These are phyloP conservation scores for Colletotrichum sp. DNA, from an alignment of 2,329 filamentous ascomycete genomes.

Conservation along the genomic window DNA sequence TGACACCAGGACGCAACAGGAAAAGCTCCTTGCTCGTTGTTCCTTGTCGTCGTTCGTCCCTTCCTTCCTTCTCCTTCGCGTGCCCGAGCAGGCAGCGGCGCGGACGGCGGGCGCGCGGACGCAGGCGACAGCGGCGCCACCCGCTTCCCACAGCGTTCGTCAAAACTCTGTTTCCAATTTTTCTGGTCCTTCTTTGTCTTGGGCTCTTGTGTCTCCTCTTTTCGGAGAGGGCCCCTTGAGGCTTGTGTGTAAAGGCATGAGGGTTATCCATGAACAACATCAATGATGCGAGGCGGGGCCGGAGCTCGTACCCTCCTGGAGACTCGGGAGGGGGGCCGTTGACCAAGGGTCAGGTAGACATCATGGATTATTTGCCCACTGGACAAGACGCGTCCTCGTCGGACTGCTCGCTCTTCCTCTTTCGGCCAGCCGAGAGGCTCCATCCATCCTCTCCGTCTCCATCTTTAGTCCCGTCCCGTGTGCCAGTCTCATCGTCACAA, in stretches of 20 bases:
- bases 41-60: neutral
- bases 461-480: neutral
- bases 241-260: neutral
- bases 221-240: neutral
- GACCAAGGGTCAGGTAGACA: neutral
- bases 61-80: neutral
- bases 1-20: neutral
- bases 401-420: neutral
- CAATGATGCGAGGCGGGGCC: neutral
- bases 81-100: neutral
- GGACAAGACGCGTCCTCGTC: neutral
- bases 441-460: neutral
- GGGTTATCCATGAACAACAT: neutral
- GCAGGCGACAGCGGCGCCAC: slow-evolving; percentile 12
- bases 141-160: neutral
- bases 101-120: neutral
- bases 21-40: neutral
- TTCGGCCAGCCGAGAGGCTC: neutral
- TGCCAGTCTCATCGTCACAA: neutral
- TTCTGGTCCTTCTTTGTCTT: neutral
- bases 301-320: neutral
- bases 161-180: neutral
- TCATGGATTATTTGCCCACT: neutral
- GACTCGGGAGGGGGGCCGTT: neutral
- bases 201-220: neutral